These are phyloP conservation scores for Tetradesmus obliquus DNA, from an alignment of 139 green algal genomes.

Conservation along the genomic window DNA sequence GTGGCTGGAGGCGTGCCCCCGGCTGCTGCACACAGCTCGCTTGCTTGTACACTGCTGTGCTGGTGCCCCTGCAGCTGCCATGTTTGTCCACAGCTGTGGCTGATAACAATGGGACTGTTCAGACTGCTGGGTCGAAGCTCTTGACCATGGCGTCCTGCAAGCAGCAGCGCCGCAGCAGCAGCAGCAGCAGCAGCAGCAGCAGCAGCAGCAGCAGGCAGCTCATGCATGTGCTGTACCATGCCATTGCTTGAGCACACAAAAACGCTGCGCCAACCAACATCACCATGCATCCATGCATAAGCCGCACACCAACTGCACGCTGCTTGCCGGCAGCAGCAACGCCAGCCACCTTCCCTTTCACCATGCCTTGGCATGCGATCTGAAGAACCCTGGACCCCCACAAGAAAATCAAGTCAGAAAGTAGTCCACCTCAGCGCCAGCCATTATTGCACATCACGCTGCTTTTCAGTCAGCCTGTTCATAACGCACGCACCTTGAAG, in stretches of 20 bases:
- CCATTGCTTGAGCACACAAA: neutral
- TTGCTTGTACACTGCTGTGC: no score
- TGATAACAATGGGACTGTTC: neutral
- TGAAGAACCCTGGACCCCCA: no score
- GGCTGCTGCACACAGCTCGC: no score
- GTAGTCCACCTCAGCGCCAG: no score
- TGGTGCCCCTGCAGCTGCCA: neutral
- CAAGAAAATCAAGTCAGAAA: no score
- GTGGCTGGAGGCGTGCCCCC: no score
- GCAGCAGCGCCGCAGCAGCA: neutral
- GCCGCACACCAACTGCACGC: no score
- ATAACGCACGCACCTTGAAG: slow-evolving; percentile 31
- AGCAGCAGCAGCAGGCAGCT: neutral
- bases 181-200: slow-evolving; percentile 8
- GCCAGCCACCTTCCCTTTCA: no score
- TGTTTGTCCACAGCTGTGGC: neutral
- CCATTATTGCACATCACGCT: no score
- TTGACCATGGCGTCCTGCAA: slow-evolving; percentile 34
- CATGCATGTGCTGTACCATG: neutral
- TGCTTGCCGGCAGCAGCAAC: no score
- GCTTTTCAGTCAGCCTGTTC: neutral
- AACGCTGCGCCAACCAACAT: neutral
- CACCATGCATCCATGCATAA: no score
- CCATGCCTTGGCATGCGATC: no score
- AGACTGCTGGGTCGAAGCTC: slow-evolving; percentile 17